Percentiles rank a stretch among this genome's conserved stretches.
Conservation (phyloP, 441 rosid genomes). For the Populus hybrid region DNA sequence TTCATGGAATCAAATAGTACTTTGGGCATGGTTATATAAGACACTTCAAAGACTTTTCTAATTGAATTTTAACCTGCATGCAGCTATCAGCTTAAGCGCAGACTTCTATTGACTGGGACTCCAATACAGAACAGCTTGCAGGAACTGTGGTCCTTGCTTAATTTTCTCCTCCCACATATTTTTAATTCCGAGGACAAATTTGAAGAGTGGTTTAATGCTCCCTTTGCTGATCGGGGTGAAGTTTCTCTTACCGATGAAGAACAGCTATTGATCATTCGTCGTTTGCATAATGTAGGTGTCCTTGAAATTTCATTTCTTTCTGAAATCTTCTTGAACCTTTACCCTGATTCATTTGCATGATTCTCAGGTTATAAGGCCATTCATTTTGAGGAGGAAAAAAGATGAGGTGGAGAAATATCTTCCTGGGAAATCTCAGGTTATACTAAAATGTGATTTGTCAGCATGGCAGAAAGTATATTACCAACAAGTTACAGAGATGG, state of each 20-base stretch:
- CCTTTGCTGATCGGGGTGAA: constrained; percentile 91
- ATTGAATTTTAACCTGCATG: constrained; percentile 32
- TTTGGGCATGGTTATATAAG: constrained; percentile 1
- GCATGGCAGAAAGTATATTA: constrained; percentile 99
- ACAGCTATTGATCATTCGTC: constrained; percentile 87
- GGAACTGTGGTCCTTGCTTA: constrained; percentile 97
- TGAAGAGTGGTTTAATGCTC: constrained; percentile 99
- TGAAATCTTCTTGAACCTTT: constrained; percentile 8
- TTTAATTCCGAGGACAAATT: constrained; percentile 92
- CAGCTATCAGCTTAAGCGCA: constrained; percentile 90
- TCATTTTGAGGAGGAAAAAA: constrained; percentile 95
- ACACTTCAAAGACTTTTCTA: constrained; percentile 13
- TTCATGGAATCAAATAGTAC: not conserved
- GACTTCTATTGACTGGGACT: constrained; percentile 96
- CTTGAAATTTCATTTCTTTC: constrained; percentile 12
- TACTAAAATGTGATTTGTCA: constrained; percentile 96
- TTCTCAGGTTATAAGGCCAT: constrained; percentile 94
- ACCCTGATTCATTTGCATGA: constrained; percentile 14
- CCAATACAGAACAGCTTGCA: constrained; percentile 99
- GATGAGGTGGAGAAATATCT: constrained; percentile 99
- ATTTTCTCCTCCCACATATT: constrained; percentile 94
- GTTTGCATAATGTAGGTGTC: constrained; percentile 27
- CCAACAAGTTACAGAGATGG: constrained; percentile 91
- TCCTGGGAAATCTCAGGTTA: constrained; percentile 95
- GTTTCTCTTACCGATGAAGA: constrained; percentile 95